phyloP scores from a whole-genome alignment of 106 monocot genomes.

The Dactylorhiza incarnata region DNA sequence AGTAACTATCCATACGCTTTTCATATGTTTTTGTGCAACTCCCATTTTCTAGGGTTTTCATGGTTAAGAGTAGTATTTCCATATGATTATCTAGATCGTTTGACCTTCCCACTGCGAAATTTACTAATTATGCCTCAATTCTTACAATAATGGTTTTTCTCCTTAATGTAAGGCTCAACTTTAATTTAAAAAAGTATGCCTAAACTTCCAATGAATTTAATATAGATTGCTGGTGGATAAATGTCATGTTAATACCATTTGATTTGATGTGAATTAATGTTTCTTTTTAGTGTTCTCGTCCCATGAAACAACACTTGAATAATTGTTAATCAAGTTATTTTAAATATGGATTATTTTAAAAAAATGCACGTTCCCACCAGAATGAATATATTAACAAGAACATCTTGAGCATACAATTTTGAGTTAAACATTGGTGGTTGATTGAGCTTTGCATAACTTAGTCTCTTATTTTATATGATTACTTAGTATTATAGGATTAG shows the following conservation, averaged over 20 bases:
- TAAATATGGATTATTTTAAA: neutral
- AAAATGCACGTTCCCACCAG: neutral
- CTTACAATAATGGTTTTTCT: neutral
- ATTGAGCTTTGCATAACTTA: too few relatives aligned
- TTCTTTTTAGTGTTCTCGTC: neutral
- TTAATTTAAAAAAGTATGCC: too few relatives aligned
- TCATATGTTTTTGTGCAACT: neutral
- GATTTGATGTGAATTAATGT: neutral
- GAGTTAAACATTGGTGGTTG: too few relatives aligned
- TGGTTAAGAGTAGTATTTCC: neutral
- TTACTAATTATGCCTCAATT: neutral
- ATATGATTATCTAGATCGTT: neutral
- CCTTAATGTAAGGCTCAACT: neutral
- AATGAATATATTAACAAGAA: neutral
- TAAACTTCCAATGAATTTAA: neutral
- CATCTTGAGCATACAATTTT: neutral
- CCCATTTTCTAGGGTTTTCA: neutral
- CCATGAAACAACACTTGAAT: neutral
- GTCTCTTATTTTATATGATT: too few relatives aligned
- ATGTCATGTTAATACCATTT: neutral
- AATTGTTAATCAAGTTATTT: neutral
- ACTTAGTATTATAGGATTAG: too few relatives aligned
- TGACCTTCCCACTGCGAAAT: neutral
- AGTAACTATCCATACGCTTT: slow-evolving; percentile 28
- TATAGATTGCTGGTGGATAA: neutral